phyloP scores from a whole-genome alignment of 202 grass and related monocot genomes.

The Panicum hallii region DNA sequence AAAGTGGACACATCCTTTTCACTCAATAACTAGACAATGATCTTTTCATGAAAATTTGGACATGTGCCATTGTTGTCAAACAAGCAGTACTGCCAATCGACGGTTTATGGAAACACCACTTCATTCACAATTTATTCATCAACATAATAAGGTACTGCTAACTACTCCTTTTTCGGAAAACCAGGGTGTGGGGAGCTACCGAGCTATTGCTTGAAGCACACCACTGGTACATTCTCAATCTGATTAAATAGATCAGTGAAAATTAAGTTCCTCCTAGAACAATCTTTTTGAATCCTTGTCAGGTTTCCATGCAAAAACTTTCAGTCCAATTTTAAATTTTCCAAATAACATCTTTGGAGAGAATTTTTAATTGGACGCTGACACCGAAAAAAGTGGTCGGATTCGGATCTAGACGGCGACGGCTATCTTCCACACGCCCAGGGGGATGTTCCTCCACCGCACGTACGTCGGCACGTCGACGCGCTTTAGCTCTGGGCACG shows the following conservation, averaged over 20 bases:
- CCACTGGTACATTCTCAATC: too few species aligned
- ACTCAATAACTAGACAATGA: background rate
- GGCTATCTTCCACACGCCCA: background rate
- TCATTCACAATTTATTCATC: too few species aligned
- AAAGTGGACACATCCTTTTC: background rate
- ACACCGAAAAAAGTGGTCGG: background rate
- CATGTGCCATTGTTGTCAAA: background rate
- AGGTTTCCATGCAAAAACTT: background rate
- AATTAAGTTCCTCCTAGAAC: background rate
- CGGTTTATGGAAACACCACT: background rate
- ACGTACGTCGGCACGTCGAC: constrained; percentile 35
- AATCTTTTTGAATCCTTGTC: background rate
- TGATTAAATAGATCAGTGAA: too few species aligned
- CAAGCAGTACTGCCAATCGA: background rate
- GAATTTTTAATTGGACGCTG: background rate
- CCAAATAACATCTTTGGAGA: background rate
- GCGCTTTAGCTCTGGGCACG: background rate
- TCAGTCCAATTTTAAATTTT: too few species aligned
- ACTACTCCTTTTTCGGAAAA: too few species aligned
- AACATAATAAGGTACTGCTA: too few species aligned
- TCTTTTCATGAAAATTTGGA: background rate
- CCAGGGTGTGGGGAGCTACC: too few species aligned
- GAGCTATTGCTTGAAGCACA: too few species aligned
- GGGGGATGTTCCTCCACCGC: background rate
- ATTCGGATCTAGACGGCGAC: background rate